Base-by-base conservation (phyloP, 75 land plant species). In the Adiantum capillusveneris region DNA sequence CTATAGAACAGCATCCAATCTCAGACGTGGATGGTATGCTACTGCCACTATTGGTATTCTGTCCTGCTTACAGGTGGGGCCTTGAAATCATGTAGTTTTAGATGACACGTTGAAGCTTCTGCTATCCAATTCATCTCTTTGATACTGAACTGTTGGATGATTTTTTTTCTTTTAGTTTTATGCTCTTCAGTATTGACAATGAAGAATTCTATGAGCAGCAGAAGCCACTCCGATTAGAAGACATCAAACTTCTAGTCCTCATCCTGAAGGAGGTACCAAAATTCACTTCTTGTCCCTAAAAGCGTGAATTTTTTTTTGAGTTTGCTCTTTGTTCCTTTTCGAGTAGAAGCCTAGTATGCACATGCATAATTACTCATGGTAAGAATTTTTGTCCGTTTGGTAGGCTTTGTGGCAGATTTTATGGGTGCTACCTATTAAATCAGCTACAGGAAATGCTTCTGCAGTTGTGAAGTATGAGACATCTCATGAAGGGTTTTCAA, bases 201-300 rank as follows among this genome's bases (percentile, higher is more conserved):
- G 98, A 93, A 63, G 98, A 93, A 71, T 93, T 93, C 58, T 88
- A 93, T 66, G 94, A 88, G 61, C 89, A 83, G 64, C 87, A 93
- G 68, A 86, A 84, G 54, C 98, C 98, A 57, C 65, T 93, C 2
- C 67, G 84, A 21, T 51, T 85, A 39, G 65, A 75, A 27, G 95
- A 93, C 71, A 62, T 93, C 34, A 75, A 66, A 59, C 63, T 44
- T 34, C 75, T 93, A 64, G 73, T 93, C 51, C 57, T 81, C 18
- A 83, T 93, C 54, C 52, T 93, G 63, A 78, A 77, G 65, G 90
- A 93, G 87, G 97, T 88, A 69, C 7, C 1, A 24, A 31, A 26
- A 34, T 34, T 5, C 3, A 9, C 3, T 34, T 9, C 31, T 31
- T 13, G n/a, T 27, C 26, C n/a, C n/a, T n/a, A n/a, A n/a, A n/a